phyloP scores from a whole-genome alignment of 2,329 filamentous ascomycete genomes.

The Pezicula neosporulosa region DNA sequence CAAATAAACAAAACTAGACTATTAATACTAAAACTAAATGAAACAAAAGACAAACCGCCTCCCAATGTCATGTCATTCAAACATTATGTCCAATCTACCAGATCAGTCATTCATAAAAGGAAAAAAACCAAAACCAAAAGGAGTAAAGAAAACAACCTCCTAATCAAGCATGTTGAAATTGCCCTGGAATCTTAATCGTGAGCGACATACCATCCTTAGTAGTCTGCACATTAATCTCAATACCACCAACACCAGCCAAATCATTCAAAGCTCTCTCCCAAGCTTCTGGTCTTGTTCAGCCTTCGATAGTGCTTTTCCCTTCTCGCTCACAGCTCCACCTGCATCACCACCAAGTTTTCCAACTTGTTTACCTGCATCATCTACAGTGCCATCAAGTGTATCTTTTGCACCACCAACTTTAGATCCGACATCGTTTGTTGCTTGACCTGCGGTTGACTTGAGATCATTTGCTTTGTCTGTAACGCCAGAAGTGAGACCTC shows the following conservation, averaged over 20 bases:
- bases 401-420: not conserved
- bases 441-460: no score
- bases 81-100: no score
- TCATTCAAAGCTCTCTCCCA: constrained; percentile 4
- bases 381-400: not conserved
- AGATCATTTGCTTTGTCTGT: not conserved
- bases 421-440: no score
- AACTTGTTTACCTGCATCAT: constrained; percentile 5
- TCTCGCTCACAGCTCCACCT: constrained; percentile 1
- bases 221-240: constrained; percentile 22
- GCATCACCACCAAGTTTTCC: not conserved
- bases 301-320: not conserved
- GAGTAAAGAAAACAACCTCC: no score
- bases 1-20: no score
- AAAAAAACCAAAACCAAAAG: no score
- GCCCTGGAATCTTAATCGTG: constrained; percentile 21
- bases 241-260: constrained; percentile 9
- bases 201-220: constrained; percentile 21
- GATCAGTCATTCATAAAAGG: no score
- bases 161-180: constrained; percentile 5
- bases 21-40: no score
- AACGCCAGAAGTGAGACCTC: no score
- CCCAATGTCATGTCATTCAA: no score
- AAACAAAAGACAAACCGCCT: no score
- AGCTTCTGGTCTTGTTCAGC: constrained; percentile 3